Percentiles rank a stretch among this genome's conserved stretches.
phyloP scores from a whole-genome alignment of 768 basidiomycete genomes.

The Pleurotus ostreatus region DNA sequence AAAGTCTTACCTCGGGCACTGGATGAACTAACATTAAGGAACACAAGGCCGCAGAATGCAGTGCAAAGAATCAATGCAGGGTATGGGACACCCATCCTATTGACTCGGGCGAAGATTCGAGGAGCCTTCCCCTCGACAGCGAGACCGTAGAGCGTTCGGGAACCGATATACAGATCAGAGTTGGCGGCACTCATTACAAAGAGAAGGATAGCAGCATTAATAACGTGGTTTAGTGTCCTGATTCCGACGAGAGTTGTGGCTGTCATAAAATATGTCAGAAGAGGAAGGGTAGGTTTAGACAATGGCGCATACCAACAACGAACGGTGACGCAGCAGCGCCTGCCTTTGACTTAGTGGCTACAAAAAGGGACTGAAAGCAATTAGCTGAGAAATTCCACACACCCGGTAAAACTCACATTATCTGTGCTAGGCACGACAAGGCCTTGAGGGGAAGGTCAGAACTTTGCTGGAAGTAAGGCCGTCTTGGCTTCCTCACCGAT shows the following conservation, averaged over 20 bases:
- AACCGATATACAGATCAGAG: slow-evolving; percentile 56
- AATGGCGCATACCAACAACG: slow-evolving; percentile 38
- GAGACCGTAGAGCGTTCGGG: slow-evolving; percentile 44
- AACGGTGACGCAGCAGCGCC: slow-evolving; percentile 65
- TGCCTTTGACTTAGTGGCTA: slow-evolving; percentile 39
- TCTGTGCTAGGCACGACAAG: slow-evolving; percentile 63
- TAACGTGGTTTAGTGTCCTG: slow-evolving; percentile 54
- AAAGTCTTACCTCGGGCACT: slow-evolving; percentile 41
- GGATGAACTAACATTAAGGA: slow-evolving; percentile 49
- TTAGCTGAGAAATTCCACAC: not conserved
- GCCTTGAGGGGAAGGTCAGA: slow-evolving; percentile 16
- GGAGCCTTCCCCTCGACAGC: slow-evolving; percentile 49
- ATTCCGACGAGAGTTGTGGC: slow-evolving; percentile 48
- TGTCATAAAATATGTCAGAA: not conserved
- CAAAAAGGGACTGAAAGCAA: slow-evolving; percentile 28
- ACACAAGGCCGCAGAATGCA: slow-evolving; percentile 52
- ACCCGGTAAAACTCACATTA: slow-evolving; percentile 12
- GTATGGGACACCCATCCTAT: slow-evolving; percentile 43
- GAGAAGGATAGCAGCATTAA: slow-evolving; percentile 60
- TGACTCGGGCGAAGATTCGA: slow-evolving; percentile 38
- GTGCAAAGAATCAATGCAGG: slow-evolving; percentile 52
- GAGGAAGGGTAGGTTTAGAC: not conserved
- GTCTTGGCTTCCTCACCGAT: slow-evolving; percentile 30
- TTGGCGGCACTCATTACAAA: slow-evolving; percentile 65
- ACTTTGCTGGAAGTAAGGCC: not conserved